phyloP scores from a whole-genome alignment of 2,329 filamentous ascomycete genomes.

The Neonectria ditissima region DNA sequence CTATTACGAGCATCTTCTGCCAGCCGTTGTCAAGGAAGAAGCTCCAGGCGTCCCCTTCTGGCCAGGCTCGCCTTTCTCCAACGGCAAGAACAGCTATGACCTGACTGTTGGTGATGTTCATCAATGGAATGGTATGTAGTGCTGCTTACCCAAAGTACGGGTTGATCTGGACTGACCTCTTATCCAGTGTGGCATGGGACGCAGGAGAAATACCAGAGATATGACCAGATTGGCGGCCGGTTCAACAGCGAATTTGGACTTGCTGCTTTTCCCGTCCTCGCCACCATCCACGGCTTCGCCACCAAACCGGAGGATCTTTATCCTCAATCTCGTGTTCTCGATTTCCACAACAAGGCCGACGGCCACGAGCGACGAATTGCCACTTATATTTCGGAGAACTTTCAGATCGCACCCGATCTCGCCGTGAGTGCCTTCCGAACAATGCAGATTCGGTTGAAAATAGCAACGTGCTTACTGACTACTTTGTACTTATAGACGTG shows the following conservation, averaged over 20 bases:
- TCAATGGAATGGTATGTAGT: conserved; percentile 79
- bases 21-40: conserved; percentile 73
- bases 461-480: no score
- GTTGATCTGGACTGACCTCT: no score
- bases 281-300: conserved; percentile 86
- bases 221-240: conserved; percentile 85
- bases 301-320: conserved; percentile 81
- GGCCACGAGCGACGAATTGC: conserved; percentile 90
- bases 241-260: conserved; percentile 98
- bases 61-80: conserved; percentile 65
- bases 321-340: conserved; percentile 85
- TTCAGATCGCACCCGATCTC: conserved; percentile 71
- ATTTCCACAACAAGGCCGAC: conserved; percentile 96
- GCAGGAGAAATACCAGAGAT: conserved; percentile 92
- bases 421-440: no score
- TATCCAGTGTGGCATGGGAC: conserved; percentile 82
- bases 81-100: conserved; percentile 78
- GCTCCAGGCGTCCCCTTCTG: no score
- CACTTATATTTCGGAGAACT: conserved; percentile 90
- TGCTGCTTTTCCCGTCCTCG: conserved; percentile 88
- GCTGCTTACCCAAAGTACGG: no score
- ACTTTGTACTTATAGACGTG: conserved; percentile 58
- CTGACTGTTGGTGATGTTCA: conserved; percentile 90
- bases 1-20: conserved; percentile 91
- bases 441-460: no score